Evolutionary conservation across 345 rosid genomes (phyloP).

Genomic region (Euphorbia peplus): DNA sequence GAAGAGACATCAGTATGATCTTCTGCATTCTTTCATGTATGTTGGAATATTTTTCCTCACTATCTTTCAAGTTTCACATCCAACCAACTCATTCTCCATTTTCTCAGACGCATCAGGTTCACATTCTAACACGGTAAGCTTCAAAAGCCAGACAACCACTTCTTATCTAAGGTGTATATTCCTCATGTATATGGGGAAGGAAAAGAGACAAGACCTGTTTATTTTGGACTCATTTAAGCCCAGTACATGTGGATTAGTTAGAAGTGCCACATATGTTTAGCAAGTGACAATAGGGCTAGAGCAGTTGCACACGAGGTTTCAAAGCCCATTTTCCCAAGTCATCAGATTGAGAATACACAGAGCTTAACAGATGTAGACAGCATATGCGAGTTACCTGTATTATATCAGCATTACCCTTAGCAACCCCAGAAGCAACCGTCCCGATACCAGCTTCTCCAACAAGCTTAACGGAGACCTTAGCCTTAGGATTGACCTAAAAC

Average conservation of each 20-base stretch:
- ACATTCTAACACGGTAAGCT: background rate
- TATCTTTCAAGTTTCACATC: background rate
- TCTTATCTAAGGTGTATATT: background rate
- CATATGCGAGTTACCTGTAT: conserved; percentile 57
- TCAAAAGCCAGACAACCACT: background rate
- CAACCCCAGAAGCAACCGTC: conserved; percentile 98
- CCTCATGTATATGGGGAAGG: background rate
- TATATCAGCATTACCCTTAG: conserved; percentile 97
- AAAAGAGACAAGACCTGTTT: background rate
- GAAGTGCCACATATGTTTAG: background rate
- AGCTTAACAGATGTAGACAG: background rate
- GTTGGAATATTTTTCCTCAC: background rate
- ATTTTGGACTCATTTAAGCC: background rate
- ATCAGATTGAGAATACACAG: background rate
- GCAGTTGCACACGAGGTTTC: background rate
- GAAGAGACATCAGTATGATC: conserved; percentile 7
- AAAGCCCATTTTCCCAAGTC: background rate
- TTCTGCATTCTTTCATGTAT: background rate
- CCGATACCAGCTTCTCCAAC: conserved; percentile 99
- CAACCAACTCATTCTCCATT: background rate
- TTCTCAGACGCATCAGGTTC: background rate
- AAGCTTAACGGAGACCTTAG: conserved; percentile 96
- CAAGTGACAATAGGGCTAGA: background rate
- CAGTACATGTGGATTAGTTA: background rate
- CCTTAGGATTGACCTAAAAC: conserved; percentile 83